Base-by-base conservation (phyloP, 345 rosid genomes). In the Ceriops decandra region DNA sequence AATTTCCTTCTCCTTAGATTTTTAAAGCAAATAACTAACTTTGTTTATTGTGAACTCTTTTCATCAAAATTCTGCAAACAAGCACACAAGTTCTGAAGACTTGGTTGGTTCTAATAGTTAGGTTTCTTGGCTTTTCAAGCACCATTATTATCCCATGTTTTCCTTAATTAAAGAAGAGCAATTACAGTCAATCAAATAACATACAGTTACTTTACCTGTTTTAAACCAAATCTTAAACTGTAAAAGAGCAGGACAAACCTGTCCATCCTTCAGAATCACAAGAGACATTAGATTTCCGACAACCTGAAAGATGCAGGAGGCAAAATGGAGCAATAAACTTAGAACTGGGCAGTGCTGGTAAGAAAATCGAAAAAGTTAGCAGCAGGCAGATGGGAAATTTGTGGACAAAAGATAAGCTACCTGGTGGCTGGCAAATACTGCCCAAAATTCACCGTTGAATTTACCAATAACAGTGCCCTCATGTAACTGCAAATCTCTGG, bases 381-480 rank as follows among this genome's bases (percentile, higher is more conserved):
- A 42, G 49, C 49, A 42, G 19, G 19, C 16, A 42, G 49, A 42
- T 0, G 4, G 49, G 49, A 42, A 42, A 42, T 42, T 42, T 13
- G 49, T 42, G 13, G 4, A 42, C 13, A 38, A 38, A 38, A 38
- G 17, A 42, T 4, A 3, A 15, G 49, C 11, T 17, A 92, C 98
- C 96, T 93, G 97, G 80, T 93, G 91, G 80, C 84, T 62, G 63
- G 97, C 97, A 79, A 87, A 86, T 74, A 84, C 57, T 70, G 86
- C 92, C 98, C 98, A 93, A 75, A 93, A 93, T 38, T 86, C 96
- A 30, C 98, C 98, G 82, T 93, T 93, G 74, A 90, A 93, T 67
- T 64, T 75, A 52, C 98, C 98, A 26, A 93, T 86, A 3, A 91
- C 76, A 0, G 91, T 79, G 72, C 82, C 97, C 85, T 90, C 97